phyloP scores from a whole-genome alignment of 108 stramenopile genomes.

The Seminavis robusta region DNA sequence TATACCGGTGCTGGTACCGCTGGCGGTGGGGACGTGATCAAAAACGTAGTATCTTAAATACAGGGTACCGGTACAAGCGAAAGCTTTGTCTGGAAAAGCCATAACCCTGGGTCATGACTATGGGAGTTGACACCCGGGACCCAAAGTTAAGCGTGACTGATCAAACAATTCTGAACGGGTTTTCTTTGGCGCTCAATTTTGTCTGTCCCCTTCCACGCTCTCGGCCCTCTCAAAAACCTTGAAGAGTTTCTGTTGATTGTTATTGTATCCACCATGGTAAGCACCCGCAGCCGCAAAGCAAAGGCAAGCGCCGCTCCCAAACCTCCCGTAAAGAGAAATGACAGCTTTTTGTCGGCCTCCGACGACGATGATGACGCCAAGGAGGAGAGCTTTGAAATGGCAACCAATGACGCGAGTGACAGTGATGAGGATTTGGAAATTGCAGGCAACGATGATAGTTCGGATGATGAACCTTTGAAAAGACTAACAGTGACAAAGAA shows the following conservation, averaged over 20 bases:
- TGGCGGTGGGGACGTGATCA: too few species aligned
- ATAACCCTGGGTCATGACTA: too few species aligned
- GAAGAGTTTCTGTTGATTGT: too few species aligned
- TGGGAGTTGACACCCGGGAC: too few species aligned
- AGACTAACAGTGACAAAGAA: background rate
- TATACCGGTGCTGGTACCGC: too few species aligned
- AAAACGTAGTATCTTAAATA: too few species aligned
- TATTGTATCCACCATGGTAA: background rate
- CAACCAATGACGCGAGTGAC: background rate
- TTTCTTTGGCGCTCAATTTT: background rate
- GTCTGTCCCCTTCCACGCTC: background rate
- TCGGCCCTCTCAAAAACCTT: too few species aligned
- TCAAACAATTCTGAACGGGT: background rate
- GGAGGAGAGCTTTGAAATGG: background rate
- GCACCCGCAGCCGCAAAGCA: background rate
- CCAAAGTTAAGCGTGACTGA: too few species aligned
- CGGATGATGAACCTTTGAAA: background rate
- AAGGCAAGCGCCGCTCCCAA: background rate
- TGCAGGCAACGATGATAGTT: background rate
- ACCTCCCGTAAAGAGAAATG: background rate
- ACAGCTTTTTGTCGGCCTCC: background rate
- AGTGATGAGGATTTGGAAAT: constrained; percentile 10
- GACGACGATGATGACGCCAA: constrained; percentile 15
- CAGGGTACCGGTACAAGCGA: too few species aligned
- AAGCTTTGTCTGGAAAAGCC: too few species aligned